Evolutionary conservation across 306 rosid genomes (phyloP).

Genomic region (Prunus mume): DNA sequence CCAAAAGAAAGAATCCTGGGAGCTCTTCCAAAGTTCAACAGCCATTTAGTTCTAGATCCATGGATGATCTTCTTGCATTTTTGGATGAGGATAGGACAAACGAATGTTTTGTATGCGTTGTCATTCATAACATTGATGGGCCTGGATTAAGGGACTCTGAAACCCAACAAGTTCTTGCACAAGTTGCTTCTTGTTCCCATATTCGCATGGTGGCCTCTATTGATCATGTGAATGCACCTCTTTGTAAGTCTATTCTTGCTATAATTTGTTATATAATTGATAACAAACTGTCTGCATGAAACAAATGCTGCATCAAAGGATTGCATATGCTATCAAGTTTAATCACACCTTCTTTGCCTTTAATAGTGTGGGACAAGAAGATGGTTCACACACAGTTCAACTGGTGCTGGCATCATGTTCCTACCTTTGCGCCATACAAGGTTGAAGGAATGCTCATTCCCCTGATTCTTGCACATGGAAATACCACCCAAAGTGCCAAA

Average conservation of each 20-base stretch:
- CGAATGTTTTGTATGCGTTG: constrained; percentile 52
- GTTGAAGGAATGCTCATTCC: constrained; percentile 84
- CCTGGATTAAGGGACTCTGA: constrained; percentile 85
- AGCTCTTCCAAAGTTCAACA: constrained; percentile 47
- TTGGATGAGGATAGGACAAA: constrained; percentile 57
- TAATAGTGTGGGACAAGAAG: constrained; percentile 95
- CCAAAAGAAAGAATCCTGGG: constrained; percentile 38
- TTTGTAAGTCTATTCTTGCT: constrained; percentile 51
- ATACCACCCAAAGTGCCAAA: constrained; percentile 70
- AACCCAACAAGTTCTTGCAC: constrained; percentile 73
- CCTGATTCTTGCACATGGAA: constrained; percentile 69
- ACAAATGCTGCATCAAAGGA: constrained; percentile 7
- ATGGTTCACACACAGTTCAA: constrained; percentile 88
- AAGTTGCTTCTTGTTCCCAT: constrained; percentile 69
- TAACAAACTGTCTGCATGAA: constrained; percentile 10
- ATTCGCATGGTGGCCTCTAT: constrained; percentile 72
- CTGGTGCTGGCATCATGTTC: constrained; percentile 95
- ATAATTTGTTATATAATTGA: background rate
- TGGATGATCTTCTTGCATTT: constrained; percentile 75
- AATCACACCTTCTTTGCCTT: constrained; percentile 8
- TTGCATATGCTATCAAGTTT: background rate
- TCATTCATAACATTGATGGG: constrained; percentile 89
- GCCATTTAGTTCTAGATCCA: constrained; percentile 61
- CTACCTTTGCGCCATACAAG: constrained; percentile 81
- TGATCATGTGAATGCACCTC: constrained; percentile 84